Percentiles rank a stretch among this genome's conserved stretches.
These are phyloP conservation scores for Calendula officinalis DNA, from an alignment of 129 eudicot genomes.

Conservation along the genomic window DNA sequence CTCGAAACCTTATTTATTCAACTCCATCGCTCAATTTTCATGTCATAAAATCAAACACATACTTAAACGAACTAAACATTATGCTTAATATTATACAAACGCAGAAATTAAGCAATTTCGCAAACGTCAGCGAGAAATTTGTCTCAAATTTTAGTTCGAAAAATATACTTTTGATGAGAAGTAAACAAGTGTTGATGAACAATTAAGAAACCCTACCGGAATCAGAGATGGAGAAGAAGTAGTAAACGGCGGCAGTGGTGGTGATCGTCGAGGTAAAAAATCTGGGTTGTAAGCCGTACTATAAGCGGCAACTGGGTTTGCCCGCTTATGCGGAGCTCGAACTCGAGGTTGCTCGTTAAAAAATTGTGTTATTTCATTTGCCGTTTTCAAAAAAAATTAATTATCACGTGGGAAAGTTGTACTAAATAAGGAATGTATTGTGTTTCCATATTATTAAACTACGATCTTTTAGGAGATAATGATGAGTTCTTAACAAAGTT, in stretches of 20 bases:
- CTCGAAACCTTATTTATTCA: background rate
- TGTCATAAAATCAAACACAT: background rate
- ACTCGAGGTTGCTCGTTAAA: too few relatives aligned
- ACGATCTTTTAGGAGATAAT: too few relatives aligned
- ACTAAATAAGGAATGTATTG: too few relatives aligned
- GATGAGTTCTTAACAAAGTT: too few relatives aligned
- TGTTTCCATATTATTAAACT: too few relatives aligned
- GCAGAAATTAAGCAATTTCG: background rate
- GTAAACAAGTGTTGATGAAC: background rate
- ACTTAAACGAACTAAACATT: background rate
- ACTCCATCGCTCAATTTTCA: slow-evolving; percentile 12
- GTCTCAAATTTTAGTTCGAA: background rate
- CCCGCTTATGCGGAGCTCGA: background rate
- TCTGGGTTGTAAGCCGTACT: background rate
- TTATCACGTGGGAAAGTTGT: too few relatives aligned
- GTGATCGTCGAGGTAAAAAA: background rate
- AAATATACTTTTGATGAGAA: background rate
- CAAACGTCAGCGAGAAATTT: slow-evolving; percentile 11
- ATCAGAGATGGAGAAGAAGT: background rate
- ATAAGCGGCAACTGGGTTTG: slow-evolving; percentile 12
- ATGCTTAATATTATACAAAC: too few relatives aligned
- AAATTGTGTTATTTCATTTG: too few relatives aligned
- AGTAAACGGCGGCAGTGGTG: background rate
- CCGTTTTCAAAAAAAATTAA: too few relatives aligned
- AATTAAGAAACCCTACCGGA: background rate